phyloP scores from a whole-genome alignment of 1,139 yeast species.

The Candida labiduridarum region DNA sequence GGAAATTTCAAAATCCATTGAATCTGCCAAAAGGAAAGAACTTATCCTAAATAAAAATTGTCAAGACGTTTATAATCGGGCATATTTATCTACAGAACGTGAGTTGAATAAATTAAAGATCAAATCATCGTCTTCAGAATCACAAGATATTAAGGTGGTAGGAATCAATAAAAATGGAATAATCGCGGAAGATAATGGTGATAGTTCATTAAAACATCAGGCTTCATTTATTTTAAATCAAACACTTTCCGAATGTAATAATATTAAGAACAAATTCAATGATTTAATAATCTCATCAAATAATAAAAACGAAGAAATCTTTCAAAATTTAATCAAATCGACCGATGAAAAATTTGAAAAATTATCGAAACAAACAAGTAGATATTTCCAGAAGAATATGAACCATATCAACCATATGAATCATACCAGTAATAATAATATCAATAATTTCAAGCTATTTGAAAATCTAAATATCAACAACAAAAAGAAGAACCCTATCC shows the following conservation, averaged over 20 bases:
- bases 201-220: conserved; percentile 9
- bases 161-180: too few species aligned
- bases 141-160: neutral
- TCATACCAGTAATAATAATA: conserved; percentile 2
- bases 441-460: conserved; percentile 7
- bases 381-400: conserved; percentile 17
- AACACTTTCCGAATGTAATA: conserved; percentile 11
- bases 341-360: conserved; percentile 23
- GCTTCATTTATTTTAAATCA: conserved; percentile 11
- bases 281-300: conserved; percentile 3
- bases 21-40: conserved; percentile 14
- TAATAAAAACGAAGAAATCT: conserved; percentile 5
- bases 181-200: too few species aligned
- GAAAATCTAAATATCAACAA: neutral
- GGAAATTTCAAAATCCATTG: conserved; percentile 28
- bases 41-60: conserved; percentile 7
- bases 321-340: conserved; percentile 12
- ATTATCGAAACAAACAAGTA: conserved; percentile 25
- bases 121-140: conserved; percentile 1
- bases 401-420: conserved; percentile 11
- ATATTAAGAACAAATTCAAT: conserved; percentile 14
- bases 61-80: conserved; percentile 14
- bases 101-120: conserved; percentile 12
- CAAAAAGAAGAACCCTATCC: neutral
- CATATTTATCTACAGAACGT: conserved; percentile 13